Evolutionary conservation across 305 asterid species (phyloP), one percentile per base, ranked within the genome.

Genomic region (Andrographis paniculata): DNA sequence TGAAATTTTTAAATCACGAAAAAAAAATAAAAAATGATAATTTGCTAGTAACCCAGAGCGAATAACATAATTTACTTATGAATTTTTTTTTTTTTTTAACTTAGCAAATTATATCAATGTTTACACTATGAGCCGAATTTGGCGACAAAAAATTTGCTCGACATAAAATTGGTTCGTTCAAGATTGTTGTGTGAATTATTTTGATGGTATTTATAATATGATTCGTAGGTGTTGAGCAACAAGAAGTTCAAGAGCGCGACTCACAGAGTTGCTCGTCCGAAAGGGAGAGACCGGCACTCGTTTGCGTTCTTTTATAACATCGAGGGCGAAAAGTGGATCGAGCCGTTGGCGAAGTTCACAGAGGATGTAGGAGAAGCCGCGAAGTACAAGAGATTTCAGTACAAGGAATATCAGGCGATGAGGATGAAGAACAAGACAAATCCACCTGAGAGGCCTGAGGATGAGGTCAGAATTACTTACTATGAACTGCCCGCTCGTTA

Each of bases 271-370:
- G 65, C 71, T 63, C 68, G 70, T 21, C 14, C 21, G 2, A 41
- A 43, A 10, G 70, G 46, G 1, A 59, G 17, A 40, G 23, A 31
- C 17, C 48, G 64, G 0, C 65, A 68, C 39, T 55, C 75, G 0
- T 56, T 59, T 4, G 74, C 69, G 0, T 71, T 62, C 44, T 75
- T 75, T 69, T 62, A 42, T 4, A 56, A 39, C 46, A 17, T 62
- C 2, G 37, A 58, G 27, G 78, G 71, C 8, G 70, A 70, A 13
- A 66, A 64, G 62, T 63, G 73, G 82, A 62, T 75, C 5, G 73
- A 62, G 51, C 76, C 71, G 40, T 50, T 67, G 61, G 48, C 64
- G 12, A 41, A 60, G 38, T 65, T 75, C 51, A 60, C 57, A 4
- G 27, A 20, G 27, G 76, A 59, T 31, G 51, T 53, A 1, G 66